Conservation (phyloP, 805 yeast species). For the Candida fluviatilis region DNA sequence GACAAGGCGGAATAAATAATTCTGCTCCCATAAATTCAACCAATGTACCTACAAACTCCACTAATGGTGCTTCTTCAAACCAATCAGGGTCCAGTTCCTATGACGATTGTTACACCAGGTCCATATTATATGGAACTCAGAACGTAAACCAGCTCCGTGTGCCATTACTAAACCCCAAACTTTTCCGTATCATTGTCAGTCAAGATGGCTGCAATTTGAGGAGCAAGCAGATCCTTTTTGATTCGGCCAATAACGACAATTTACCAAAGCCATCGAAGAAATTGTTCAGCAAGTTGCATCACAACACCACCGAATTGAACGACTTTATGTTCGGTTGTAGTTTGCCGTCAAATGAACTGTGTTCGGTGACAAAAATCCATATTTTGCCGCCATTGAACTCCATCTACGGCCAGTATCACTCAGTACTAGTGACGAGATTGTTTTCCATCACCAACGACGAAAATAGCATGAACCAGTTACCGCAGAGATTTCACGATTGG, state of each 20-base stretch:
- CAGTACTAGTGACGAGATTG: slow-evolving; percentile 43
- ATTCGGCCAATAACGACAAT: slow-evolving; percentile 21
- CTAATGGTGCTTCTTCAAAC: slow-evolving; percentile 3
- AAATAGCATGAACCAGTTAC: slow-evolving; percentile 9
- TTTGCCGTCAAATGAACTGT: slow-evolving; percentile 44
- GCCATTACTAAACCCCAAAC: slow-evolving; percentile 21
- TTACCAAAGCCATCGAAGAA: slow-evolving; percentile 9
- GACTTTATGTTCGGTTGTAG: slow-evolving; percentile 58
- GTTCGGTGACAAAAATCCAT: slow-evolving; percentile 45
- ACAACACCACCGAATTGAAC: slow-evolving; percentile 42
- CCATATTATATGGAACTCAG: slow-evolving; percentile 43
- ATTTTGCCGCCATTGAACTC: slow-evolving; percentile 38
- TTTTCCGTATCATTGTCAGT: slow-evolving; percentile 42
- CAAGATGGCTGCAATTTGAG: slow-evolving; percentile 50
- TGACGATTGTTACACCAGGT: slow-evolving; percentile 44
- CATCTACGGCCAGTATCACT: slow-evolving; percentile 25
- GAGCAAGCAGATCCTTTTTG: slow-evolving; percentile 46
- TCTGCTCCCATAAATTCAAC: background rate
- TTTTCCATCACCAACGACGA: slow-evolving; percentile 35
- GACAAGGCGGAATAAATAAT: slow-evolving; percentile 15
- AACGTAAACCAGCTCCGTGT: slow-evolving; percentile 24
- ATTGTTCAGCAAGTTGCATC: slow-evolving; percentile 21
- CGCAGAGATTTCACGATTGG: slow-evolving; percentile 26
- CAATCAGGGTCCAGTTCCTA: slow-evolving; percentile 18
- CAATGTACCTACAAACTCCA: slow-evolving; percentile 4